Conservation (phyloP, 176 grass and related monocot genomes). For the Juncus inflexus region DNA sequence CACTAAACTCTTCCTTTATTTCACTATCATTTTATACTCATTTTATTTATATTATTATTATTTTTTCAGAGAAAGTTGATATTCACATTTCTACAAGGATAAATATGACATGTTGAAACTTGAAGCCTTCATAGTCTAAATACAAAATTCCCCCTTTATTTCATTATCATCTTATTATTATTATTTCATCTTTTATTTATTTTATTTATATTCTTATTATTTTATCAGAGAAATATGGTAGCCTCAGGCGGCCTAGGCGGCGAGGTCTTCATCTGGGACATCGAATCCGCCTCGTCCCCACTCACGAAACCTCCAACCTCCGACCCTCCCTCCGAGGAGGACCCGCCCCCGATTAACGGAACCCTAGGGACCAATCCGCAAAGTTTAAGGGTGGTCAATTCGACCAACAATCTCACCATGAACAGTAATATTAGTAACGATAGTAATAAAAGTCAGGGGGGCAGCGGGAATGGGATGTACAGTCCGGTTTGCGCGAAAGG, state of each 20-base stretch:
- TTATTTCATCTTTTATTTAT: slow-evolving; percentile 16
- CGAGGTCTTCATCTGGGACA: slow-evolving; percentile 97
- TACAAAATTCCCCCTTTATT: not conserved
- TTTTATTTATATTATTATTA: too few species aligned
- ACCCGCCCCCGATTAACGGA: slow-evolving; percentile 62
- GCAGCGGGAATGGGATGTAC: slow-evolving; percentile 57
- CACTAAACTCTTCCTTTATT: too few species aligned
- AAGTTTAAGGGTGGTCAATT: slow-evolving; percentile 56
- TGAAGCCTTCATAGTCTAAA: too few species aligned
- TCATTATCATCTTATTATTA: slow-evolving; percentile 12
- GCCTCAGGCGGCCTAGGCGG: slow-evolving; percentile 89
- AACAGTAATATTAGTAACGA: slow-evolving; percentile 21
- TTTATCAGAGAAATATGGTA: slow-evolving; percentile 74
- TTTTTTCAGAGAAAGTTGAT: too few species aligned
- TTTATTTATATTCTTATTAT: slow-evolving; percentile 22
- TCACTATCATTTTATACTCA: too few species aligned
- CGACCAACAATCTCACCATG: slow-evolving; percentile 46
- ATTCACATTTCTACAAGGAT: not conserved
- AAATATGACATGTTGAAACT: not conserved
- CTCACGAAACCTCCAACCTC: slow-evolving; percentile 37
- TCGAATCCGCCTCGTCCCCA: slow-evolving; percentile 76
- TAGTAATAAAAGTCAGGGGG: slow-evolving; percentile 5
- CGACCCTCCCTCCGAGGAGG: slow-evolving; percentile 51
- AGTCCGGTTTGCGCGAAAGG: slow-evolving; percentile 76
- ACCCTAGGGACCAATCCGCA: slow-evolving; percentile 51